Evolutionary conservation across 306 rosid genomes (phyloP), one percentile per base, ranked within the genome.

Genomic region (Castanea mollissima): DNA sequence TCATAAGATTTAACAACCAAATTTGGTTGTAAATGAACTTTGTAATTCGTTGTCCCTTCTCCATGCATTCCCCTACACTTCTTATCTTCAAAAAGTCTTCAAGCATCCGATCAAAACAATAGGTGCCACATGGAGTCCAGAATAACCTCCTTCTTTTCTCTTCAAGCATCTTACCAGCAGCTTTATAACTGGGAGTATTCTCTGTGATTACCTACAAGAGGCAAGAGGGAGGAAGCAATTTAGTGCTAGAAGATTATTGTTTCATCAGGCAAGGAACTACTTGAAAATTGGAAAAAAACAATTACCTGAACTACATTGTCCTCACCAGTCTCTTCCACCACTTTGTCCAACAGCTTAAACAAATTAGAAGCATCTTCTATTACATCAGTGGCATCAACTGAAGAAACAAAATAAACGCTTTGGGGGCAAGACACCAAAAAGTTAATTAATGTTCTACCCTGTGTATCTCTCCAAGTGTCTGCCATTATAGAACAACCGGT

Each of bases 301-400:
- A 88, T 75, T 92, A 95, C 98, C 97, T 95, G 98, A 78, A 91
- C 94, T 27, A 95, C 91, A 82, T 92, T 89, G 85, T 92, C 98
- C 90, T 90, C 96, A 29, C 96, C 98, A 71, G 90, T 86, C 84
- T 95, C 97, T 84, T 95, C 97, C 76, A 95, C 96, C 76, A 90
- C 91, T 77, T 84, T 86, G 78, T 95, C 99, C 41, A 95, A 91
- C 57, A 91, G 88, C 88, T 86, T 84, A 89, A 90, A 95, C 87
- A 95, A 87, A 86, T 79, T 89, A 46, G 85, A 83, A 73, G 93
- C 85, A 82, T 93, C 98, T 74, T 91, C 92, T 65, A 90, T 78
- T 68, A 90, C 76, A 80, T 87, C 85, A 25, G 94, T 87, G 71
- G 89, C 98, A 77, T 95, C 98, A 76, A 88, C 82, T 31, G 97